These are phyloP conservation scores for Paramecium pentaurelia DNA, from an alignment of 73 alveolate species.

Conservation along the genomic window DNA sequence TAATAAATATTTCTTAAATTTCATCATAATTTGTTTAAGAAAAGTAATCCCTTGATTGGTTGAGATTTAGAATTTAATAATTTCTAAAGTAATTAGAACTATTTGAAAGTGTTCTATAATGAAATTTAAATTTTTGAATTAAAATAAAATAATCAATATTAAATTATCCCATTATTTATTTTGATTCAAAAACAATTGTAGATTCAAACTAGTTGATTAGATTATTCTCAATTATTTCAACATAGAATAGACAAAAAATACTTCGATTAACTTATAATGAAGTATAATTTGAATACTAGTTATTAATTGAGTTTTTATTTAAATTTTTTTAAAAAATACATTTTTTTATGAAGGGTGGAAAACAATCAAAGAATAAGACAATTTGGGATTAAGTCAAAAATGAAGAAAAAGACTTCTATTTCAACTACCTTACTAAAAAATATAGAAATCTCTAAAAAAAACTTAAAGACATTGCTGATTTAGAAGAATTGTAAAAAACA, in stretches of 20 bases:
- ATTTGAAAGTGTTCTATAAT: background rate
- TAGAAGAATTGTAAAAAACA: slow-evolving; percentile 20
- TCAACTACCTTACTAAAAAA: background rate
- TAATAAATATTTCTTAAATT: background rate
- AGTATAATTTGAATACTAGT: background rate
- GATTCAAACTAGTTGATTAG: background rate
- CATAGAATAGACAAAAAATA: background rate
- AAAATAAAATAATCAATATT: background rate
- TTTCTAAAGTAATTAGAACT: background rate
- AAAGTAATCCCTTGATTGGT: background rate
- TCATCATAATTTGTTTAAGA: no score
- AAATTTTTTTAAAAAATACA: background rate
- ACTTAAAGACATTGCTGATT: background rate
- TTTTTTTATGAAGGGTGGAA: slow-evolving; percentile 11
- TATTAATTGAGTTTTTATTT: background rate
- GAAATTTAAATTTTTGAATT: no score
- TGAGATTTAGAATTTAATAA: background rate
- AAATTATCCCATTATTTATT: background rate
- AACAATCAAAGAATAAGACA: background rate
- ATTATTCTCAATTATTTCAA: background rate
- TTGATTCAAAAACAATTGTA: background rate
- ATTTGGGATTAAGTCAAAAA: background rate
- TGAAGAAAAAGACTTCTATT: slow-evolving; percentile 9
- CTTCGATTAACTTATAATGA: background rate
- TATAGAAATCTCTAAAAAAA: background rate